Evolutionary conservation across 805 yeast genomes (phyloP).

Genomic region (Starmerella kuoi): DNA sequence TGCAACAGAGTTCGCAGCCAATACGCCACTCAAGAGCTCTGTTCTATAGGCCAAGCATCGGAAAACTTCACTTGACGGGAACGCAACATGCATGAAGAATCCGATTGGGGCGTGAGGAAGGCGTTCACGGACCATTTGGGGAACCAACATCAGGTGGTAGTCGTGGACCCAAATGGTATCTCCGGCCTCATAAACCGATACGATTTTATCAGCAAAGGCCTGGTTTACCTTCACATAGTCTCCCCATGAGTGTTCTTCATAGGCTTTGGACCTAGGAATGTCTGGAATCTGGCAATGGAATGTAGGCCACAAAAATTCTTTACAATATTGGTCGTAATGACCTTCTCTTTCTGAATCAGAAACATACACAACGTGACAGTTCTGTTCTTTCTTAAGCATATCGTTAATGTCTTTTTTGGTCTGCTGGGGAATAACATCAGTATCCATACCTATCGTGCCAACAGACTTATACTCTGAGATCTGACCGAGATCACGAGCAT

Average conservation of each 20-base stretch:
- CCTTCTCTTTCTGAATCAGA: conserved; percentile 76
- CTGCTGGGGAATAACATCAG: conserved; percentile 57
- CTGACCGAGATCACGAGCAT: conserved; percentile 35
- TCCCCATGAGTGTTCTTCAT: conserved; percentile 91
- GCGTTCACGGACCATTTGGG: conserved; percentile 62
- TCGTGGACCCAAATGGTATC: conserved; percentile 90
- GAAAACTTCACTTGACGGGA: conserved; percentile 91
- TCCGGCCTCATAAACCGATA: conserved; percentile 53
- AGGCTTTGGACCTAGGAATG: conserved; percentile 83
- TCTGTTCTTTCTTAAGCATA: conserved; percentile 30
- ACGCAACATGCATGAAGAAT: conserved; percentile 82
- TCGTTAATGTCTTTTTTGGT: conserved; percentile 44
- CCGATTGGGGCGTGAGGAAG: conserved; percentile 82
- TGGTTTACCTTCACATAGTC: conserved; percentile 67
- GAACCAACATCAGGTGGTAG: conserved; percentile 79
- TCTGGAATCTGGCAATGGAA: conserved; percentile 90
- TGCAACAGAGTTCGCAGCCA: conserved; percentile 78
- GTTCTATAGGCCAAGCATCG: conserved; percentile 84
- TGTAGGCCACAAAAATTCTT: conserved; percentile 94
- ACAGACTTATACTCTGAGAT: conserved; percentile 49
- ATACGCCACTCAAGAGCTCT: conserved; percentile 60
- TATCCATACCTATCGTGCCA: conserved; percentile 87
- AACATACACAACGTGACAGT: conserved; percentile 55
- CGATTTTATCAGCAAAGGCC: conserved; percentile 63
- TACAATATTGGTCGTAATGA: conserved; percentile 82